Percentiles rank a stretch among this genome's conserved stretches.
Conservation (phyloP, 345 rosid genomes). For the Hibiscus trionum region DNA sequence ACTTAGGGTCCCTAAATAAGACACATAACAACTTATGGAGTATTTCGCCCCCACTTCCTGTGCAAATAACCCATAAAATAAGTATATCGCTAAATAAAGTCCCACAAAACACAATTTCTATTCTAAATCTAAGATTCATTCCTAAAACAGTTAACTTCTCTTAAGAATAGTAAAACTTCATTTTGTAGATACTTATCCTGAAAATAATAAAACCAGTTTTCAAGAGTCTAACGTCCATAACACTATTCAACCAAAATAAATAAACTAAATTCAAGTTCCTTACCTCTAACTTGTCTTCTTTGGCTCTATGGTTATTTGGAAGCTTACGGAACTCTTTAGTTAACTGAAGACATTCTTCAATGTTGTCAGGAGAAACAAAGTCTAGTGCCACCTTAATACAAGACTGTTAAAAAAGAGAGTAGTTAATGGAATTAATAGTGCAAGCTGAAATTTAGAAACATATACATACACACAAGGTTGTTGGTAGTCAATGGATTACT, state of each 20-base stretch:
- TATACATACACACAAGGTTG: neutral
- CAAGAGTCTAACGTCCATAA: too few species aligned
- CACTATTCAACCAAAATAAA: neutral
- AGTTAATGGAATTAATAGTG: neutral
- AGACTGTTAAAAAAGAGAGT: conserved; percentile 20
- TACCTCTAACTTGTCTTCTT: conserved; percentile 48
- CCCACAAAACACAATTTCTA: too few species aligned
- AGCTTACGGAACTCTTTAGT: conserved; percentile 40
- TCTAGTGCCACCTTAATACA: conserved; percentile 48
- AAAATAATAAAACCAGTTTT: too few species aligned
- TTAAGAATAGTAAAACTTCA: too few species aligned
- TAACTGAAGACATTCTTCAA: conserved; percentile 35
- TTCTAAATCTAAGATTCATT: too few species aligned
- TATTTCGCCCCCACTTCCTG: too few species aligned
- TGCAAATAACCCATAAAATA: too few species aligned
- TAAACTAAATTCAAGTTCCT: neutral
- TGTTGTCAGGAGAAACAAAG: conserved; percentile 44
- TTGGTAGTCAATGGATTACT: conserved; percentile 16
- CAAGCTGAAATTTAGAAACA: neutral
- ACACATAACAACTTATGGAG: too few species aligned
- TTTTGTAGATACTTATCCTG: too few species aligned
- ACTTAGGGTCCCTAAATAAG: too few species aligned
- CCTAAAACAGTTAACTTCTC: too few species aligned
- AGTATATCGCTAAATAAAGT: too few species aligned
- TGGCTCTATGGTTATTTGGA: conserved; percentile 34